Evolutionary conservation across 768 basidiomycete species (phyloP).

Genomic region (Crucibulum laeve): DNA sequence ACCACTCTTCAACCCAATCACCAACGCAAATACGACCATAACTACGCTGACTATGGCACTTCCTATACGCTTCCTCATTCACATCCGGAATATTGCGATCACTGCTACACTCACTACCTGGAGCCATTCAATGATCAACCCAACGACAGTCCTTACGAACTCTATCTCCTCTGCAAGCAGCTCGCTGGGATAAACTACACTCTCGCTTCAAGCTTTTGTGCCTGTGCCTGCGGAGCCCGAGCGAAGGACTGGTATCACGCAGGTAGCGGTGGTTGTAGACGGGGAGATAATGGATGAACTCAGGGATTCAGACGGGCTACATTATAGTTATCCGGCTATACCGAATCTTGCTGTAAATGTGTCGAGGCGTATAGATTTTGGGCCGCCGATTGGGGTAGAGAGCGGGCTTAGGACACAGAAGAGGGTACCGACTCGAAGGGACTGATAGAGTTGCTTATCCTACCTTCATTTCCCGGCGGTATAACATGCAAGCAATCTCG

Average conservation of each 20-base stretch:
- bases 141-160: conserved; percentile 38
- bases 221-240: conserved; percentile 67
- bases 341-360: background rate
- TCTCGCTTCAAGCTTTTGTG: conserved; percentile 65
- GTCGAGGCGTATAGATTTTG: conserved; percentile 37
- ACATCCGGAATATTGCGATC: no score
- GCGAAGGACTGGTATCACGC: conserved; percentile 57
- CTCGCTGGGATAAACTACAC: conserved; percentile 69
- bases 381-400: conserved; percentile 56
- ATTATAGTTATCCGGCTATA: no score
- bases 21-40: no score
- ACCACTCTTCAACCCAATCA: no score
- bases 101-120: conserved; percentile 3
- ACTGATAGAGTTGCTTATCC: no score
- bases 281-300: conserved; percentile 7
- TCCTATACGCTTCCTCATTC: no score
- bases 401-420: conserved; percentile 64
- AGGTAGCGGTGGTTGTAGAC: conserved; percentile 63
- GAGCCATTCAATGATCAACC: conserved; percentile 16
- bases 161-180: conserved; percentile 55
- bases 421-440: conserved; percentile 49
- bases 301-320: background rate
- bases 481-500: no score
- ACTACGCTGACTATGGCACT: no score
- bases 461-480: no score